These are phyloP conservation scores for Dioszegia hungarica DNA, from an alignment of 768 basidiomycete genomes.

Conservation along the genomic window DNA sequence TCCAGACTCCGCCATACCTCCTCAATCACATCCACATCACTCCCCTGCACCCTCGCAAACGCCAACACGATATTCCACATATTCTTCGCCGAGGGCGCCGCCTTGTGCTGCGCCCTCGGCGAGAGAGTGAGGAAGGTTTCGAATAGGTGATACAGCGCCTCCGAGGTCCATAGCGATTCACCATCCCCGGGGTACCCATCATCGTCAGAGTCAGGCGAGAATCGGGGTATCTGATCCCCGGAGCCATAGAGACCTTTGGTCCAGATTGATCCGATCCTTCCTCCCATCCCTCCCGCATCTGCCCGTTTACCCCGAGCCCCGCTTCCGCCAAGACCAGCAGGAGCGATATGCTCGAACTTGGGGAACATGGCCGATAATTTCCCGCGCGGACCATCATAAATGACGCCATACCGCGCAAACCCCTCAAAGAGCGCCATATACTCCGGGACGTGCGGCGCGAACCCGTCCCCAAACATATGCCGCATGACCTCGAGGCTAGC, in stretches of 20 bases:
- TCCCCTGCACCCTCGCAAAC: constrained; percentile 26
- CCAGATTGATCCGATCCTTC: neutral
- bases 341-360: neutral
- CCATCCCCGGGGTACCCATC: neutral
- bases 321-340: neutral
- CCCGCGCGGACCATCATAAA: neutral
- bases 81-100: constrained; percentile 1
- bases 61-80: constrained; percentile 33
- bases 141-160: constrained; percentile 25
- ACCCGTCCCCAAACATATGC: constrained; percentile 28
- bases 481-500: constrained; percentile 31
- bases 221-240: too few species aligned
- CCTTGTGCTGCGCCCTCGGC: neutral
- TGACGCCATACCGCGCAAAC: constrained; percentile 35
- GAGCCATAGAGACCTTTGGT: neutral
- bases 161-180: constrained; percentile 15
- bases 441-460: constrained; percentile 27
- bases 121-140: constrained; percentile 23
- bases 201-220: neutral
- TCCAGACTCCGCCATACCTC: constrained; percentile 31
- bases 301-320: neutral
- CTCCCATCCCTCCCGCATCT: neutral
- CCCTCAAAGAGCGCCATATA: constrained; percentile 38
- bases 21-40: constrained; percentile 18
- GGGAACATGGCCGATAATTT: neutral